Conservation (phyloP, 2,329 filamentous ascomycete species). For the Aspergillus cejpii region DNA sequence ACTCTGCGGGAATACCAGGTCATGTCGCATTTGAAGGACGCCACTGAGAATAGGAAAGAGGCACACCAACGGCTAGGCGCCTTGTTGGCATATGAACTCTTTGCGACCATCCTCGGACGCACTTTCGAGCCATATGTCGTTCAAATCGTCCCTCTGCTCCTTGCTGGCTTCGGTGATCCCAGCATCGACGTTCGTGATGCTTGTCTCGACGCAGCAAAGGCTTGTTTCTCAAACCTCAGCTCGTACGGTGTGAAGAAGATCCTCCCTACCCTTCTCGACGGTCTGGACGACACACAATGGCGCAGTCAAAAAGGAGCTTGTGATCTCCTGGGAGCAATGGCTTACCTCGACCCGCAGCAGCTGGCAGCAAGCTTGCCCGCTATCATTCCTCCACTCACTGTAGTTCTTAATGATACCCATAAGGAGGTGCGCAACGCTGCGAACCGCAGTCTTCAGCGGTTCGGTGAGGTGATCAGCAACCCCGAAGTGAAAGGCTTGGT, state of each 20-base stretch:
- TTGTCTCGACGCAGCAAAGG: conserved; percentile 86
- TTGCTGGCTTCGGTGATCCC: conserved; percentile 81
- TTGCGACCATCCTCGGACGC: conserved; percentile 77
- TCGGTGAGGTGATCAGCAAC: conserved; percentile 97
- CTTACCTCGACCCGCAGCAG: conserved; percentile 93
- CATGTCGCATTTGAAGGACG: conserved; percentile 69
- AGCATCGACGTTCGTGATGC: conserved; percentile 87
- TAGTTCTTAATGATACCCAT: conserved; percentile 92
- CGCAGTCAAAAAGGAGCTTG: conserved; percentile 97
- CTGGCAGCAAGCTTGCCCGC: conserved; percentile 85
- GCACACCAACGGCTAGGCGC: conserved; percentile 80
- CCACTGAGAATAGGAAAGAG: conserved; percentile 94
- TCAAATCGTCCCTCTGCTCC: conserved; percentile 83
- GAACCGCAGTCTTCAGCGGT: conserved; percentile 93
- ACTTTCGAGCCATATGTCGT: conserved; percentile 96
- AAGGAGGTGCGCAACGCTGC: conserved; percentile 91
- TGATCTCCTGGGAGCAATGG: conserved; percentile 95
- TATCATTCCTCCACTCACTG: conserved; percentile 91
- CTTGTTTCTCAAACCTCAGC: conserved; percentile 86
- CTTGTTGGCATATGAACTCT: conserved; percentile 80
- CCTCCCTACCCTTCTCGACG: conserved; percentile 80
- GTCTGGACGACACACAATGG: conserved; percentile 93
- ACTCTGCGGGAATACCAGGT: conserved; percentile 79
- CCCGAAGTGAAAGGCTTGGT: conserved; percentile 93
- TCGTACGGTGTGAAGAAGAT: conserved; percentile 96